A percentile compares a stretch with the other conserved stretches of the same genome.
Conservation (phyloP, 106 monocot species). For the Agapanthus africanus region DNA sequence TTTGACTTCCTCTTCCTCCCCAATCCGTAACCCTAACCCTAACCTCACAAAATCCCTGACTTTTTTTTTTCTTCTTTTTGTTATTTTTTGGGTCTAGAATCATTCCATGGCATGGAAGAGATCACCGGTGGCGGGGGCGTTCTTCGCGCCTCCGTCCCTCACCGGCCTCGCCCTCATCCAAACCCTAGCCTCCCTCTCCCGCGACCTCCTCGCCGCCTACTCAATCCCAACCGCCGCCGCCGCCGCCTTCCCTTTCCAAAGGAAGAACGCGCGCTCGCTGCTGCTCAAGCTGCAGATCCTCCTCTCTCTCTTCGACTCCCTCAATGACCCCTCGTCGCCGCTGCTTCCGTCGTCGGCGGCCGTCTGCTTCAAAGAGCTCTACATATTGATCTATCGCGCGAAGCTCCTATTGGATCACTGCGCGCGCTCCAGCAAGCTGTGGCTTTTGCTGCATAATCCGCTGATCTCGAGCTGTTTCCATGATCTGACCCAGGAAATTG, state of each 20-base stretch:
- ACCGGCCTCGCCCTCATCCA: conserved; percentile 36
- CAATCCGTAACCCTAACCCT: too few relatives aligned
- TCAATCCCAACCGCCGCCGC: not conserved
- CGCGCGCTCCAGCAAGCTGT: conserved; percentile 47
- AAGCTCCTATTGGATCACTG: conserved; percentile 65
- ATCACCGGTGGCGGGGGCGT: conserved; percentile 49
- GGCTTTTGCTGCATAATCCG: conserved; percentile 52
- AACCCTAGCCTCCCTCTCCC: conserved; percentile 24
- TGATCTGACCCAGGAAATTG: conserved; percentile 61
- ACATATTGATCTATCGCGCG: conserved; percentile 63
- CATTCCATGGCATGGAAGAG: too few relatives aligned
- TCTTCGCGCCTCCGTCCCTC: conserved; percentile 53
- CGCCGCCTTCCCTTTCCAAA: conserved; percentile 24
- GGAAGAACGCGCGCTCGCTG: conserved; percentile 45
- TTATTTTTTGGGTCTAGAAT: too few relatives aligned
- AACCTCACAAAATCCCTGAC: too few relatives aligned
- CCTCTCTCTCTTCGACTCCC: conserved; percentile 38
- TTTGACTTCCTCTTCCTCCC: too few relatives aligned
- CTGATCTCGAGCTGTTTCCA: conserved; percentile 57
- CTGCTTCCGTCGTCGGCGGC: conserved; percentile 27
- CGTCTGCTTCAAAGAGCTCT: conserved; percentile 73
- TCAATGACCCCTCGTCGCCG: not conserved
- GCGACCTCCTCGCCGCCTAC: conserved; percentile 23
- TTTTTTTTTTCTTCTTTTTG: too few relatives aligned
- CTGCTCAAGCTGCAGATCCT: conserved; percentile 34